phyloP scores from a whole-genome alignment of 257 asterid species.

The Scutellaria minor region DNA sequence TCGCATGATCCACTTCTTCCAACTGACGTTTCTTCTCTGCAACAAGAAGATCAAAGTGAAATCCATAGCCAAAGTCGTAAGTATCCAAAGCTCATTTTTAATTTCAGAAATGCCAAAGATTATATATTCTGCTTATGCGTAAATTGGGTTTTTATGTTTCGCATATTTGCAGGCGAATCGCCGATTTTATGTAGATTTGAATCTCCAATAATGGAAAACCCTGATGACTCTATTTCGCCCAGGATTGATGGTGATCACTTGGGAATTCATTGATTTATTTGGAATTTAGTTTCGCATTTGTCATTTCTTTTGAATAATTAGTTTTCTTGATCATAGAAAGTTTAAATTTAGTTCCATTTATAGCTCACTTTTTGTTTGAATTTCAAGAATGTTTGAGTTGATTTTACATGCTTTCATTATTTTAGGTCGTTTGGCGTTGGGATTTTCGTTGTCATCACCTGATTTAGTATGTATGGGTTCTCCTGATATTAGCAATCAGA shows the following conservation, averaged over 20 bases:
- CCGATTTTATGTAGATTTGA: conserved; percentile 36
- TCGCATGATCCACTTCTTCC: conserved; percentile 80
- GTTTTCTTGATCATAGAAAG: conserved; percentile 28
- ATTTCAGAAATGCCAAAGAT: conserved; percentile 12
- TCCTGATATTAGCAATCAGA: conserved; percentile 64
- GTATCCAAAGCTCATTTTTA: conserved; percentile 33
- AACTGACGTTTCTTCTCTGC: conserved; percentile 66
- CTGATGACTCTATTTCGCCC: conserved; percentile 47
- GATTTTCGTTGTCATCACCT: conserved; percentile 77
- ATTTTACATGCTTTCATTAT: conserved; percentile 15
- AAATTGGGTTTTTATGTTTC: conserved; percentile 29
- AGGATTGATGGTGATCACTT: conserved; percentile 56
- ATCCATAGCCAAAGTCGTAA: conserved; percentile 38
- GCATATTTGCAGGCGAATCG: conserved; percentile 49
- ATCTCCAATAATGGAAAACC: conserved; percentile 46
- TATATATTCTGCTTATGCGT: background rate
- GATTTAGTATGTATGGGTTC: conserved; percentile 86
- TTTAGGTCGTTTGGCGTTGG: conserved; percentile 63
- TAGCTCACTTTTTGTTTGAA: conserved; percentile 35
- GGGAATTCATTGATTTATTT: conserved; percentile 22
- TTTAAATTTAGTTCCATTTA: background rate
- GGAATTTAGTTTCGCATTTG: background rate
- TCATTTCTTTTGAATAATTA: background rate
- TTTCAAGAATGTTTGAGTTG: conserved; percentile 28
- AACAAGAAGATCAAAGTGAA: conserved; percentile 47